Evolutionary conservation across 352 stramenopile genomes (phyloP).

Genomic region (Pythium aquatile): DNA sequence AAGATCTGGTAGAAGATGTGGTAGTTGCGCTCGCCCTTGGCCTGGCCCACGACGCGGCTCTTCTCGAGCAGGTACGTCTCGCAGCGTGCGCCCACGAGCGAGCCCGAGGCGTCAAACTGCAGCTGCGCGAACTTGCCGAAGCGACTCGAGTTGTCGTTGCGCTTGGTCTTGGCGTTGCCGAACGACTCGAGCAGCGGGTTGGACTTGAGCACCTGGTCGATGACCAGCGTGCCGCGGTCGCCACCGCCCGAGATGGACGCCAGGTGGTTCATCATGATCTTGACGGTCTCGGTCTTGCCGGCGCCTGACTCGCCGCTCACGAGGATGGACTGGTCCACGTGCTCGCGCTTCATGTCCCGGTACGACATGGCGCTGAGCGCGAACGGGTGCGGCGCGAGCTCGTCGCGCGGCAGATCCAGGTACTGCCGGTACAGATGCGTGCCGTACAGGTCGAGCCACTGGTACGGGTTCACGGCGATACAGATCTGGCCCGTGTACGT

Average conservation of each 20-base stretch:
- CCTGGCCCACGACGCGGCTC: slow-evolving; percentile 91
- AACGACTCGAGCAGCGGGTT: slow-evolving; percentile 79
- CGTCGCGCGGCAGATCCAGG: slow-evolving; percentile 50
- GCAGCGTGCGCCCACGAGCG: slow-evolving; percentile 62
- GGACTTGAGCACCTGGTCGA: slow-evolving; percentile 77
- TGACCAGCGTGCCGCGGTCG: slow-evolving; percentile 64
- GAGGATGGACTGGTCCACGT: slow-evolving; percentile 71
- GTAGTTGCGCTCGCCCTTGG: slow-evolving; percentile 94
- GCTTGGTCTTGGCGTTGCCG: slow-evolving; percentile 81
- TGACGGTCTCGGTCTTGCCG: slow-evolving; percentile 48
- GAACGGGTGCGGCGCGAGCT: slow-evolving; percentile 63
- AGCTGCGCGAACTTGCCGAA: slow-evolving; percentile 84
- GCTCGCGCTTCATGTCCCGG: slow-evolving; percentile 66
- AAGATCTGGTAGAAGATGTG: slow-evolving; percentile 98
- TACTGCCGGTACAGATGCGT: slow-evolving; percentile 66
- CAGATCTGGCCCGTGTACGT: slow-evolving; percentile 83
- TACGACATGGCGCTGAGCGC: slow-evolving; percentile 70
- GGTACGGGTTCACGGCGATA: slow-evolving; percentile 80
- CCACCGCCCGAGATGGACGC: slow-evolving; percentile 71
- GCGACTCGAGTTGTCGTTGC: slow-evolving; percentile 80
- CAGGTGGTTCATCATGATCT: slow-evolving; percentile 90
- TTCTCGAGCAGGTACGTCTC: slow-evolving; percentile 97
- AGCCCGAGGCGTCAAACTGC: slow-evolving; percentile 64
- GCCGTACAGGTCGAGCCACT: slow-evolving; percentile 78
- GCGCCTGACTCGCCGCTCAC: slow-evolving; percentile 20